phyloP scores from a whole-genome alignment of 768 basidiomycete genomes.

The Mycena belliarum region DNA sequence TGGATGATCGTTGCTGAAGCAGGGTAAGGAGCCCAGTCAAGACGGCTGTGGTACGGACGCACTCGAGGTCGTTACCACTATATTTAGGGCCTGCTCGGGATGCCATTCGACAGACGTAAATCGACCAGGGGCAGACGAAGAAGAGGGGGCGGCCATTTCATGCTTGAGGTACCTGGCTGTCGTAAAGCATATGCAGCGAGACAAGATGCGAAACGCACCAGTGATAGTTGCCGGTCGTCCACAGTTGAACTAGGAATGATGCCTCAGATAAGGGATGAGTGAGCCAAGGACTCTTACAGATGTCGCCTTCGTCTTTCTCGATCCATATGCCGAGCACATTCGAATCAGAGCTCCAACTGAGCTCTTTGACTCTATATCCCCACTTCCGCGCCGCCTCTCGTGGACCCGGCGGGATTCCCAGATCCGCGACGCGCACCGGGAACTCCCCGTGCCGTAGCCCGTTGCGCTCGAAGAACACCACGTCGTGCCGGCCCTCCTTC shows the following conservation, averaged over 20 bases:
- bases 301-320: slow-evolving; percentile 64
- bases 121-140: slow-evolving; percentile 38
- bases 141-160: slow-evolving; percentile 59
- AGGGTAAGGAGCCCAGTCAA: not conserved
- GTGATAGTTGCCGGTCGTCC: slow-evolving; percentile 94
- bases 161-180: slow-evolving; percentile 86
- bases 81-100: slow-evolving; percentile 68
- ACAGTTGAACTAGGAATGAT: slow-evolving; percentile 75
- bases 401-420: slow-evolving; percentile 37
- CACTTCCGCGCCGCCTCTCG: slow-evolving; percentile 43
- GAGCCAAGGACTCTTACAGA: slow-evolving; percentile 51
- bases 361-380: slow-evolving; percentile 73
- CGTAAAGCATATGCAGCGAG: not conserved
- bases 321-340: slow-evolving; percentile 86
- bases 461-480: slow-evolving; percentile 95
- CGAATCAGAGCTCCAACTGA: slow-evolving; percentile 89
- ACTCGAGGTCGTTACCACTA: slow-evolving; percentile 73
- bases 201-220: slow-evolving; percentile 51
- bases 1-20: slow-evolving; percentile 54
- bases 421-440: slow-evolving; percentile 45
- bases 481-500: slow-evolving; percentile 71
- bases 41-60: slow-evolving; percentile 26
- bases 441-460: slow-evolving; percentile 93
- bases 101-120: slow-evolving; percentile 87
- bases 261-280: slow-evolving; percentile 6